These are phyloP conservation scores for Hyaloperonospora brassicae DNA, from an alignment of 352 stramenopile species.

Conservation along the genomic window DNA sequence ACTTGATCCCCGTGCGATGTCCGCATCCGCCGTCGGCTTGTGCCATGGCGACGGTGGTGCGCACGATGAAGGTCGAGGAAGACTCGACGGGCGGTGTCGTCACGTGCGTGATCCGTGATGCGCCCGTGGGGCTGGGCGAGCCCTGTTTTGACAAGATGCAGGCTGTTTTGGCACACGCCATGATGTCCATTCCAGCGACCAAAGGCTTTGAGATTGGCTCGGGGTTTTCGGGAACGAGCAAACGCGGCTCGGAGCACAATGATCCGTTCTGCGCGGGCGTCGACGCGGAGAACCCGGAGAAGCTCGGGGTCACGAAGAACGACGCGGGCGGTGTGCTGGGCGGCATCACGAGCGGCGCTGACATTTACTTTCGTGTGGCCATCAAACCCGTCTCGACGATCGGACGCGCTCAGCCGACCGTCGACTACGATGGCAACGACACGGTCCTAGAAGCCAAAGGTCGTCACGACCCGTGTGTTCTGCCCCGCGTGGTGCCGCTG, in stretches of 20 bases:
- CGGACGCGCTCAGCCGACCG: constrained; percentile 90
- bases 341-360: constrained; percentile 96
- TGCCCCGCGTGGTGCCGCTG: constrained; percentile 95
- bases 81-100: constrained; percentile 93
- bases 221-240: constrained; percentile 92
- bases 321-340: constrained; percentile 93
- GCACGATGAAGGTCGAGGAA: constrained; percentile 83
- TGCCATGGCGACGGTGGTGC: constrained; percentile 93
- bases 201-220: constrained; percentile 98
- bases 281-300: constrained; percentile 35
- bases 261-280: constrained; percentile 90
- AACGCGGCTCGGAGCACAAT: constrained; percentile 97
- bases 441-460: constrained; percentile 95
- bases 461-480: constrained; percentile 96
- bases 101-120: constrained; percentile 95
- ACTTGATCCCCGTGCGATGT: constrained; percentile 90
- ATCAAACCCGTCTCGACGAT: constrained; percentile 99
- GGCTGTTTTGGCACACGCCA: constrained; percentile 96
- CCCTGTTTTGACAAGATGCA: constrained; percentile 99
- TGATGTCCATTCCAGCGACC: constrained; percentile 97
- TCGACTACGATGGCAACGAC: constrained; percentile 92
- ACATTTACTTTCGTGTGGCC: constrained; percentile 97
- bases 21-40: constrained; percentile 89
- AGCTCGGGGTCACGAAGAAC: constrained; percentile 80
- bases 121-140: constrained; percentile 93